Evolutionary conservation across 768 basidiomycete genomes (phyloP).

Genomic region (Lyophyllum decastes): DNA sequence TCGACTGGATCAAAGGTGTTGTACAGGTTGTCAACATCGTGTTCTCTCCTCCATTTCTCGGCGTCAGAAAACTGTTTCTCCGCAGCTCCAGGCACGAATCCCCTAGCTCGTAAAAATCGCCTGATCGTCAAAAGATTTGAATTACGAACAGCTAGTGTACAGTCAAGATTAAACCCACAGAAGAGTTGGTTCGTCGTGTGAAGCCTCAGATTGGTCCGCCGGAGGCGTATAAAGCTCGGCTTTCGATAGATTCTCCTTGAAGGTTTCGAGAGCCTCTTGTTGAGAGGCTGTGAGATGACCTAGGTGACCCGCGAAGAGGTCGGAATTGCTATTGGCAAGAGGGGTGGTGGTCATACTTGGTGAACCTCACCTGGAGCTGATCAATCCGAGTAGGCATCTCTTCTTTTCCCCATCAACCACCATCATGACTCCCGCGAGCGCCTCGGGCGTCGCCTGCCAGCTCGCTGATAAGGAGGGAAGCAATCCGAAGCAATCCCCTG

Average conservation of each 20-base stretch:
- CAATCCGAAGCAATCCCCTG: background rate
- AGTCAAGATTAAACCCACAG: constrained; percentile 42
- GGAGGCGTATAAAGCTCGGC: constrained; percentile 53
- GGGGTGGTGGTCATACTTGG: constrained; percentile 5
- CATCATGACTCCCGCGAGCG: background rate
- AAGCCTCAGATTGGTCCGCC: constrained; percentile 34
- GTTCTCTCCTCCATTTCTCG: constrained; percentile 66
- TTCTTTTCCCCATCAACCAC: background rate
- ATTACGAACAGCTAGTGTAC: no score
- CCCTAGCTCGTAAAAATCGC: constrained; percentile 81
- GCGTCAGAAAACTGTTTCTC: constrained; percentile 70
- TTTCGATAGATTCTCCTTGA: constrained; percentile 52
- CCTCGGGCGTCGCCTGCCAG: background rate
- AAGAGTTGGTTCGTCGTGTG: constrained; percentile 68
- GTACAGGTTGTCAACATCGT: constrained; percentile 66
- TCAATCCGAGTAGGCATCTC: background rate
- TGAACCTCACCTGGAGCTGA: background rate
- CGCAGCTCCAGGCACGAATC: constrained; percentile 62
- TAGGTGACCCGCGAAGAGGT: constrained; percentile 46
- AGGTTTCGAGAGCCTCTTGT: constrained; percentile 45
- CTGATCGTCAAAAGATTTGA: constrained; percentile 36
- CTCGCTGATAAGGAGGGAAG: background rate
- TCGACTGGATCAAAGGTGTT: constrained; percentile 58
- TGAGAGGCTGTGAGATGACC: constrained; percentile 56
- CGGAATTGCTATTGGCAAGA: background rate